Percentiles rank a stretch among this genome's conserved stretches.
phyloP scores from a whole-genome alignment of 495 filamentous ascomycete genomes.

The Mytilinidion resinicola region DNA sequence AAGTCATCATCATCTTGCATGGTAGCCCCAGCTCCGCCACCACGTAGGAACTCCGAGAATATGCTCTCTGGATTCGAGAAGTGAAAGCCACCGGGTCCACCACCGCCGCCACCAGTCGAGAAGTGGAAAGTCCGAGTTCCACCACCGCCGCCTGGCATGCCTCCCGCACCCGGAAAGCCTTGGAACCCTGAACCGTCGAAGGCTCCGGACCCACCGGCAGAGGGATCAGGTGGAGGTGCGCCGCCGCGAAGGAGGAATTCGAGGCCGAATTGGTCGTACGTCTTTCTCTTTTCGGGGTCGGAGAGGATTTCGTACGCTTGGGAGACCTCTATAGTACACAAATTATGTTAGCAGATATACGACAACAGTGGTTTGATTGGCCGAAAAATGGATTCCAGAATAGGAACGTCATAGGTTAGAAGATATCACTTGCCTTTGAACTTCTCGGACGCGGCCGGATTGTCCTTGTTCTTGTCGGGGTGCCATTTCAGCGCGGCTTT shows the following conservation, averaged over 20 bases:
- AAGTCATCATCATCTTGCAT: slow-evolving; percentile 43
- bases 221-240: slow-evolving; percentile 52
- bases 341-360: slow-evolving; percentile 21
- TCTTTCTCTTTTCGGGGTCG: slow-evolving; percentile 94
- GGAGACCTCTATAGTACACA: slow-evolving; percentile 58
- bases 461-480: slow-evolving; percentile 96
- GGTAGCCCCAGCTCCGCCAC: slow-evolving; percentile 42
- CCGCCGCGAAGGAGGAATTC: slow-evolving; percentile 89
- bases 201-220: slow-evolving; percentile 40
- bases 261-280: slow-evolving; percentile 90
- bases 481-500: slow-evolving; percentile 76
- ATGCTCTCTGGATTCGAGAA: slow-evolving; percentile 80
- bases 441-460: slow-evolving; percentile 73
- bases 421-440: slow-evolving; percentile 57
- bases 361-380: not conserved
- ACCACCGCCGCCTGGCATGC: slow-evolving; percentile 39
- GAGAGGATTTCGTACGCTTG: slow-evolving; percentile 97
- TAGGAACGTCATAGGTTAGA: no score
- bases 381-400: not conserved
- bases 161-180: slow-evolving; percentile 51
- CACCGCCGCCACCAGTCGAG: slow-evolving; percentile 51
- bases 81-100: slow-evolving; percentile 53
- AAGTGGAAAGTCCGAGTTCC: slow-evolving; percentile 63
- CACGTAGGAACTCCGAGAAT: slow-evolving; percentile 72
- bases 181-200: slow-evolving; percentile 45